phyloP scores from a whole-genome alignment of 2,329 filamentous ascomycete genomes.

The Trichophyton verrucosum region DNA sequence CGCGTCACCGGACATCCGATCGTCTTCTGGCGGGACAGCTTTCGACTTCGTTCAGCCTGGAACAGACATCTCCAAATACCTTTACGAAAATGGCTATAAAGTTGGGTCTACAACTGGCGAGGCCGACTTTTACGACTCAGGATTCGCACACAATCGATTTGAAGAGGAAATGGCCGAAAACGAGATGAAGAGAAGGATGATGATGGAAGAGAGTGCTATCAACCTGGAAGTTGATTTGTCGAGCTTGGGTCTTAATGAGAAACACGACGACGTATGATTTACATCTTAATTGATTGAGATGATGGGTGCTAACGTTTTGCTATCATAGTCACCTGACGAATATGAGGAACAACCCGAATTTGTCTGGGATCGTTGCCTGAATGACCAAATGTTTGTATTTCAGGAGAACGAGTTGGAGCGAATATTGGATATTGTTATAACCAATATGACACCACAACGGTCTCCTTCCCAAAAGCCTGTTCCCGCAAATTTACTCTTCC shows the following conservation, averaged over 20 bases:
- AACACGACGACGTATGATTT: constrained; percentile 66
- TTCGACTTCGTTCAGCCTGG: constrained; percentile 92
- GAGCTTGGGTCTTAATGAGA: constrained; percentile 89
- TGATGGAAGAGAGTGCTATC: constrained; percentile 98
- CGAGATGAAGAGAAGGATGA: constrained; percentile 75
- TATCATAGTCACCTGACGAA: constrained; percentile 38
- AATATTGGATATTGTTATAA: constrained; percentile 91
- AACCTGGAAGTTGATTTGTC: constrained; percentile 94
- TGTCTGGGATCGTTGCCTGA: constrained; percentile 83
- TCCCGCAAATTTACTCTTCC: constrained; percentile 90
- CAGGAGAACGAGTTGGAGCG: constrained; percentile 84
- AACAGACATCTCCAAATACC: constrained; percentile 90
- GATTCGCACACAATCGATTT: constrained; percentile 83
- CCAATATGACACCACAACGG: constrained; percentile 91
- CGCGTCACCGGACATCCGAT: constrained; percentile 91
- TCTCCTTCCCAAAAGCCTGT: constrained; percentile 96
- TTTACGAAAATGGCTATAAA: constrained; percentile 86
- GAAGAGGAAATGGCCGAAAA: constrained; percentile 97
- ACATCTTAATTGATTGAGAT: not conserved
- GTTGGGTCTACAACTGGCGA: constrained; percentile 32
- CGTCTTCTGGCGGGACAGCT: constrained; percentile 81
- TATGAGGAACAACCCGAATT: constrained; percentile 87
- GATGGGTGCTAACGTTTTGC: constrained; percentile 4
- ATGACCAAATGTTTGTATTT: constrained; percentile 99
- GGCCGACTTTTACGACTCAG: constrained; percentile 89